phyloP scores from a whole-genome alignment of 371 early-diverging fungal species.

The Mortierella sp. region DNA sequence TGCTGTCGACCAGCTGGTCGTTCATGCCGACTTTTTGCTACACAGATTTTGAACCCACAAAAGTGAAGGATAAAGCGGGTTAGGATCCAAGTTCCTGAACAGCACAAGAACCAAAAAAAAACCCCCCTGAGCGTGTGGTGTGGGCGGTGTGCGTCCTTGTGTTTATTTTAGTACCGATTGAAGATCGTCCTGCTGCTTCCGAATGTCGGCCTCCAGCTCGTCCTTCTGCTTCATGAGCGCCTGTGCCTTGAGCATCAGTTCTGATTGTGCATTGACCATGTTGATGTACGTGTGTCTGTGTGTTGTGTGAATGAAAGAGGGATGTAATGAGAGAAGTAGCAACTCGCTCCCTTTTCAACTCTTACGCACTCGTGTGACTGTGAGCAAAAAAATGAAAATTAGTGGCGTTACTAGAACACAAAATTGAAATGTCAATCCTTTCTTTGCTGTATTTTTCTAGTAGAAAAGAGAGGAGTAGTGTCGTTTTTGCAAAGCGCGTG shows the following conservation, averaged over 20 bases:
- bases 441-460: not conserved
- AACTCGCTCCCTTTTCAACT: not conserved
- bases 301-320: not conserved
- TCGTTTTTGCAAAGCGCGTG: no score
- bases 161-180: slow-evolving; percentile 37
- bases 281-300: not conserved
- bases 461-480: slow-evolving; percentile 6
- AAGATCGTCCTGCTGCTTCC: slow-evolving; percentile 65
- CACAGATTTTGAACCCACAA: not conserved
- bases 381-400: no score
- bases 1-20: slow-evolving; percentile 78
- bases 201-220: slow-evolving; percentile 71
- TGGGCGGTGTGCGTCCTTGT: not conserved
- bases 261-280: slow-evolving; percentile 48
- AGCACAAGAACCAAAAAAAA: not conserved
- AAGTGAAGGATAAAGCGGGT: not conserved
- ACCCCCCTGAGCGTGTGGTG: not conserved
- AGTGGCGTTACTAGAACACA: no score
- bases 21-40: slow-evolving; percentile 81
- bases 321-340: not conserved
- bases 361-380: slow-evolving; percentile 9
- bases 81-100: not conserved
- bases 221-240: slow-evolving; percentile 72
- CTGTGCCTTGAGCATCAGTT: slow-evolving; percentile 66
- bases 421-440: no score